A percentile compares a stretch with the other conserved stretches of the same genome.
Evolutionary conservation across 306 rosid species (phyloP).

Genomic region (Notholithocarpus densiflorus): DNA sequence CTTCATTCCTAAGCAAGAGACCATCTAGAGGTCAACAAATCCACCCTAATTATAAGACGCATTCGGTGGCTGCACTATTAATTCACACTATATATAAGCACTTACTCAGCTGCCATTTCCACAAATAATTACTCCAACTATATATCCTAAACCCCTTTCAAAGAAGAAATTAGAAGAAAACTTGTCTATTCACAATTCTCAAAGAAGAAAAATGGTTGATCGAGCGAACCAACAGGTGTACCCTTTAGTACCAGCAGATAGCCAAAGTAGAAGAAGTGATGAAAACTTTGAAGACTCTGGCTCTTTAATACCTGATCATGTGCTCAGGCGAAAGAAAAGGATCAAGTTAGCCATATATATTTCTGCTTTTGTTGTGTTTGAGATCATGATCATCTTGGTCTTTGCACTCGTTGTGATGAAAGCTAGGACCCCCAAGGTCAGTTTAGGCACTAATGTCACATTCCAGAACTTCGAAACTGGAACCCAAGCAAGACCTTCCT

Average conservation of each 20-base stretch:
- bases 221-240: background rate
- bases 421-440: conserved; percentile 1
- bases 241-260: background rate
- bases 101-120: too few species aligned
- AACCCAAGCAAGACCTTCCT: background rate
- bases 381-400: background rate
- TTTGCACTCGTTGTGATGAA: background rate
- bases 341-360: conserved; percentile 5
- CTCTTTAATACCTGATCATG: background rate
- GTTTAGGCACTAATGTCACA: background rate
- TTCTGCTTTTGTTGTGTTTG: background rate
- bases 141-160: too few species aligned
- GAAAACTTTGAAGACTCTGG: background rate
- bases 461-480: background rate
- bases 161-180: too few species aligned
- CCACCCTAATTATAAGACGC: too few species aligned
- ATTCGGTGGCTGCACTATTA: too few species aligned
- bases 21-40: too few species aligned
- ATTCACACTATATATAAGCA: too few species aligned
- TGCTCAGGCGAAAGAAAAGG: conserved; percentile 11
- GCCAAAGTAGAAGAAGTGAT: background rate
- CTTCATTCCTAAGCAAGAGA: too few species aligned
- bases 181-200: background rate
- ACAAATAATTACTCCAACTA: too few species aligned
- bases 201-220: background rate